Base-by-base conservation (phyloP, 1,284 basidiomycete species). In the Meira miltonrushii region DNA sequence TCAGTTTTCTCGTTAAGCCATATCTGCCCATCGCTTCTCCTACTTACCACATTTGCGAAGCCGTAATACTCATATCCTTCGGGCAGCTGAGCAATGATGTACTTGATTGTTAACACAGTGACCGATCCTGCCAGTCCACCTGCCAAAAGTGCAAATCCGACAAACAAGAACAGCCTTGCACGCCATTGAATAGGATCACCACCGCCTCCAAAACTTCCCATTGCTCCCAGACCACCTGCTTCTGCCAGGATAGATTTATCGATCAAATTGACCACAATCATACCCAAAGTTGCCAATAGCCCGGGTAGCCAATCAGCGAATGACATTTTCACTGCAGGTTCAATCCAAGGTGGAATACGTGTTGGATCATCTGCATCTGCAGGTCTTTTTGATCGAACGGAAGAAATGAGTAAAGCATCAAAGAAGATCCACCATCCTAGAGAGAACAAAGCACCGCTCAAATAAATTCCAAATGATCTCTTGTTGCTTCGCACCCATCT, bases 231-330 rank as follows among this genome's bases (percentile, higher is more conserved):
- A 12, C 62, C 68, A 33, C 72, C 74, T 33, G 61, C 90, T 10
- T 92, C 88, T 23, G 86, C 82, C 57, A 97, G 84, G 47, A 91
- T 85, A 71, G 91, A 88, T 82, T 97, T 97, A 82, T 98, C 92
- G 72, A 97, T 92, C 58, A 96, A 79, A 78, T 93, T 92, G 79
- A 95, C 87, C 75, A 96, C 84, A 62, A 96, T 81, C 84, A 94
- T 93, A 37, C 94, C 94, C 12, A 97, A 80, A 13, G 94, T 85
- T n/a, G 90, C 91, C 80, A 88, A 92, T 66, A 97, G 85, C 23
- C 92, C 94, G 0, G 93, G 92, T 13, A 95, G 82, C 94, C 94
- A 97, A 82, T 96, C 93, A 25, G 90, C 86, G 78, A 94, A 93
- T 17, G 84, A 82, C 78, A 96, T 88, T 77, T 91, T 89, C 5